phyloP scores from a whole-genome alignment of 495 filamentous ascomycete genomes.

The Terfezia claveryi region DNA sequence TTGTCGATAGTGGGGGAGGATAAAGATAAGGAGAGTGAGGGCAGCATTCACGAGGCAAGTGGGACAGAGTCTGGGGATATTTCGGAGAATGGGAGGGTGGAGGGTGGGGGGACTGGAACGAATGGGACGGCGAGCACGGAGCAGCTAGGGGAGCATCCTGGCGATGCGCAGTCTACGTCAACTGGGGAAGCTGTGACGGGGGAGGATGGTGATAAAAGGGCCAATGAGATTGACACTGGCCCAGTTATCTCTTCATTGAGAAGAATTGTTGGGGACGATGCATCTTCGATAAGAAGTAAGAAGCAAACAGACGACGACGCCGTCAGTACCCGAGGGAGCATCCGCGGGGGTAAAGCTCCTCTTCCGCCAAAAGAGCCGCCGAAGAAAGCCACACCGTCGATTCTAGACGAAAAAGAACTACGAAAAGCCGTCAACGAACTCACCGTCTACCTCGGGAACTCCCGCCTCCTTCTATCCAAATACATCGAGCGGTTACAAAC shows the following conservation, averaged over 20 bases:
- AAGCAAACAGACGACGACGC: background rate
- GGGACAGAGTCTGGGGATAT: constrained; percentile 2
- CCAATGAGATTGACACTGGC: background rate
- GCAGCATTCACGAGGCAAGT: constrained; percentile 16
- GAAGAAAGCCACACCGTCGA: background rate
- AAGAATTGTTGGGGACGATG: constrained; percentile 18
- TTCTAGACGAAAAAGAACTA: constrained; percentile 51
- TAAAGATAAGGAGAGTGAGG: constrained; percentile 27
- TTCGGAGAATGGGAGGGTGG: background rate
- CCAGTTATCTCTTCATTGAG: constrained; percentile 20
- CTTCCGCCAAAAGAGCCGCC: background rate
- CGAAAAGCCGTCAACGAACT: constrained; percentile 58
- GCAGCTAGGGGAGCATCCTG: background rate
- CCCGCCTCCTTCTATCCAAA: constrained; percentile 56
- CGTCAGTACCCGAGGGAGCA: constrained; percentile 5
- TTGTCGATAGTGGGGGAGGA: constrained; percentile 35
- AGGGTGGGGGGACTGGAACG: background rate
- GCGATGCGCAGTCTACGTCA: background rate
- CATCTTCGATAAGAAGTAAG: background rate
- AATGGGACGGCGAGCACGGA: background rate
- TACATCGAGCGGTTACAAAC: constrained; percentile 36
- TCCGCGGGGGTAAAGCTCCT: background rate
- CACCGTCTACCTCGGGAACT: constrained; percentile 64
- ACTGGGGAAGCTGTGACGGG: background rate
- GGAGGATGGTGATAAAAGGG: background rate